A percentile compares a stretch with the other conserved stretches of the same genome.
phyloP scores from a whole-genome alignment of 1,284 basidiomycete species.

The Ustilago curta region DNA sequence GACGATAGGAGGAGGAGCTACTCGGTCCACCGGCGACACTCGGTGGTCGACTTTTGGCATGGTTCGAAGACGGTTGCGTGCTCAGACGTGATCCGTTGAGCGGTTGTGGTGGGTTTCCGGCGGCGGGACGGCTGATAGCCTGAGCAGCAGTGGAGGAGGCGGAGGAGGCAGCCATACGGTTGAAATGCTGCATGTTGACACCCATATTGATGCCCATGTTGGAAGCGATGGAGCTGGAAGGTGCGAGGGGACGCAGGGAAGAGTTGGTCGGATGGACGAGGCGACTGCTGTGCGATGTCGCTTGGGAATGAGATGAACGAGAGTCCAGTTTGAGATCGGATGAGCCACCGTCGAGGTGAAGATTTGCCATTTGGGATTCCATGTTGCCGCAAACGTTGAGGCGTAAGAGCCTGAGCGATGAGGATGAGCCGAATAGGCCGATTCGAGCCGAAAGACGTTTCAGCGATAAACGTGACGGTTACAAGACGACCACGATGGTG shows the following conservation, averaged over 20 bases:
- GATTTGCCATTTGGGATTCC: slow-evolving; percentile 42
- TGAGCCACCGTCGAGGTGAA: slow-evolving; percentile 39
- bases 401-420: neutral
- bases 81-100: slow-evolving; percentile 33
- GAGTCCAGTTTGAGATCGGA: slow-evolving; percentile 32
- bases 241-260: slow-evolving; percentile 28
- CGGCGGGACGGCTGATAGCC: neutral
- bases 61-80: slow-evolving; percentile 20
- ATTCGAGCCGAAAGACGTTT: too few species aligned
- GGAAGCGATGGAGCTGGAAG: slow-evolving; percentile 40
- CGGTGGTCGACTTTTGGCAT: slow-evolving; percentile 28
- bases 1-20: slow-evolving; percentile 17
- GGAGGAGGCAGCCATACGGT: slow-evolving; percentile 38
- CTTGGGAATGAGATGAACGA: slow-evolving; percentile 20
- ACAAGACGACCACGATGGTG: neutral
- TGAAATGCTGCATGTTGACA: slow-evolving; percentile 53
- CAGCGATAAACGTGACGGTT: neutral
- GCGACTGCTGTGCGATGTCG: slow-evolving; percentile 3
- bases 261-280: slow-evolving; percentile 20
- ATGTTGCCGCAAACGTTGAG: slow-evolving; percentile 7
- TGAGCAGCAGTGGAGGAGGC: slow-evolving; percentile 17
- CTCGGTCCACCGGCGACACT: slow-evolving; percentile 21
- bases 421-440: too few species aligned
- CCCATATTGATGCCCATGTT: slow-evolving; percentile 50
- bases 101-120: slow-evolving; percentile 23